Conservation (phyloP, 2,329 filamentous ascomycete genomes). For the Onygenales sp. region DNA sequence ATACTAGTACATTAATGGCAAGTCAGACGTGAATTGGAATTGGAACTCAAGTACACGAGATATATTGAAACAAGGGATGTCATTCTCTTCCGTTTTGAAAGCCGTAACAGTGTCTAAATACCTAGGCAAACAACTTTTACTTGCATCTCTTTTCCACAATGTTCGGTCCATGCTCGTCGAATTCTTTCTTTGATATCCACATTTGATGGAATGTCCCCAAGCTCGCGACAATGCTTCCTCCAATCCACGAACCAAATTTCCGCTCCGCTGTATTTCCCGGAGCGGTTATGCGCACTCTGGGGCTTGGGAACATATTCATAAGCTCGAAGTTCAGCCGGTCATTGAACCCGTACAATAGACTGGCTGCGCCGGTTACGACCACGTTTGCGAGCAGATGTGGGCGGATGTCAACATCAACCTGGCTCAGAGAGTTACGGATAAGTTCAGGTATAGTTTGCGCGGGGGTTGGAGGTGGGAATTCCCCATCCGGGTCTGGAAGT, state of each 20-base stretch:
- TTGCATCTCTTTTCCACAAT: slow-evolving; percentile 97
- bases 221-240: slow-evolving; percentile 89
- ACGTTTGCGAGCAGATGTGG: slow-evolving; percentile 78
- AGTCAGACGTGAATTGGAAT: too few relatives aligned
- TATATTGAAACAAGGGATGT: neutral
- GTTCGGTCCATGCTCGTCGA: slow-evolving; percentile 82
- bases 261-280: slow-evolving; percentile 79
- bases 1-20: too few relatives aligned
- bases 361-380: slow-evolving; percentile 83
- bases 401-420: slow-evolving; percentile 81
- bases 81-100: neutral
- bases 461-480: slow-evolving; percentile 48
- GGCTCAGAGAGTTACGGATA: slow-evolving; percentile 65
- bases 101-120: neutral
- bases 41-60: neutral
- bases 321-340: slow-evolving; percentile 84
- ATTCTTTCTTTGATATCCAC: slow-evolving; percentile 98
- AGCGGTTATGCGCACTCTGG: slow-evolving; percentile 80
- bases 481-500: slow-evolving; percentile 40
- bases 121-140: slow-evolving; percentile 32
- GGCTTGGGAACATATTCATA: slow-evolving; percentile 68
- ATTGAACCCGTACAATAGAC: slow-evolving; percentile 80
- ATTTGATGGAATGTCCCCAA: slow-evolving; percentile 98
- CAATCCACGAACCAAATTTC: slow-evolving; percentile 90
- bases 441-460: slow-evolving; percentile 75